Base-by-base conservation (phyloP, 108 stramenopile species). In the Poteriospumella lacustris region DNA sequence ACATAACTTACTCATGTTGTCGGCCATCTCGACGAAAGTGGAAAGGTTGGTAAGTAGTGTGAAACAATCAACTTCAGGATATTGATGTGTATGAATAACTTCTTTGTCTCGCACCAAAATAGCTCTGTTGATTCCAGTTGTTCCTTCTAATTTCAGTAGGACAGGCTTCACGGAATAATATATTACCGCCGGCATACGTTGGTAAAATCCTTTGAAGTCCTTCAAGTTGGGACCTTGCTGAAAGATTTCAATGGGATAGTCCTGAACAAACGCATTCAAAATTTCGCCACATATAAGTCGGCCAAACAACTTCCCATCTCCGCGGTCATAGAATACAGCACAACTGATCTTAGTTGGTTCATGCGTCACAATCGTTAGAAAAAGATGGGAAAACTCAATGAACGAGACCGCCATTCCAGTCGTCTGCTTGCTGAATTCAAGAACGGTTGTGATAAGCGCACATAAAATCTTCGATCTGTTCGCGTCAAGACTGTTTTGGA, bases 261-360 rank as follows among this genome's bases (percentile, higher is more conserved):
- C 82, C 38, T 85, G 80, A 42, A 82, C 19, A 75, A 86, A 86
- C 1, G 84, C 81, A 58, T 78, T 76, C 31, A 86, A 75, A 26
- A 87, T 83, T 79, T 87, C 86, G 0, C 79, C 67, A 31, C 82
- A 82, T n/a, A 87, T 42, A 39, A 87, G 83, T 31, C 85, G 76
- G 5, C 86, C 86, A 43, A 87, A 85, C 9, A 41, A 43, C 28
- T 77, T 73, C 0, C 82, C 83, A 52, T 87, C 86, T 26, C 64
- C 76, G 9, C 86, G 76, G 80, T 87, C 86, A 68, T 85, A 80
- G 52, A 87, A 83, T 15, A 87, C 62, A 24, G 85, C 86, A 80
- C 86, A 87, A 41, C 82, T 81, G 12, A 85, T 76, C 40, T 83
- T 81, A 43, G 79, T 41, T 28, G 40, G n/a, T n/a, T 85, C 85